A percentile compares a stretch with the other conserved stretches of the same genome.
phyloP scores from a whole-genome alignment of 495 filamentous ascomycete genomes.

The Talaromyces liani region DNA sequence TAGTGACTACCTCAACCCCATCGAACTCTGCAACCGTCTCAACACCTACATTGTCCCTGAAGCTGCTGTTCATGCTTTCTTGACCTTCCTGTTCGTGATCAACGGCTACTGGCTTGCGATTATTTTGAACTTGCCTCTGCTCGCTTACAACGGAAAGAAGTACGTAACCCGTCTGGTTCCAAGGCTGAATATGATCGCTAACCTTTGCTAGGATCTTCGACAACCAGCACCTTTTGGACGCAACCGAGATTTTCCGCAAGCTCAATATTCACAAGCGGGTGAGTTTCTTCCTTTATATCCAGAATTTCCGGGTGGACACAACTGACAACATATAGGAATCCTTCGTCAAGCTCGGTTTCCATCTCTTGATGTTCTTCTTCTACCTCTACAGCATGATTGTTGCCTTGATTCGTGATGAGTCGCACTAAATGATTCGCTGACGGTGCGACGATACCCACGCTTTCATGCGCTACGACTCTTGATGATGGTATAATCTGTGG shows the following conservation, averaged over 20 bases:
- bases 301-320: not conserved
- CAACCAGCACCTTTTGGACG: slow-evolving; percentile 93
- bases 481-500: not conserved
- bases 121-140: slow-evolving; percentile 82
- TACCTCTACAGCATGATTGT: slow-evolving; percentile 99
- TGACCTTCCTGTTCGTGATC: slow-evolving; percentile 91
- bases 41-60: slow-evolving; percentile 99
- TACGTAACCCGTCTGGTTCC: slow-evolving; percentile 34
- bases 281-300: slow-evolving; percentile 13
- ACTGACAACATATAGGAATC: slow-evolving; percentile 63
- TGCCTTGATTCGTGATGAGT: slow-evolving; percentile 91
- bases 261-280: slow-evolving; percentile 99
- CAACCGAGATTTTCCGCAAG: slow-evolving; percentile 99
- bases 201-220: slow-evolving; percentile 69
- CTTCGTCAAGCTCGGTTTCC: slow-evolving; percentile 98
- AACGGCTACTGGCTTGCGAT: slow-evolving; percentile 98
- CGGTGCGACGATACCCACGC: slow-evolving; percentile 33
- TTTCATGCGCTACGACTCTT: slow-evolving; percentile 16
- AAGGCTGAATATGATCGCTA: slow-evolving; percentile 17
- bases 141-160: slow-evolving; percentile 97
- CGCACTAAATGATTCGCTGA: slow-evolving; percentile 53
- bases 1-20: slow-evolving; percentile 99
- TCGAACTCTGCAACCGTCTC: slow-evolving; percentile 99
- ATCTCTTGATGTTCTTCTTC: slow-evolving; percentile 99
- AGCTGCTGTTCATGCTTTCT: slow-evolving; percentile 91